Evolutionary conservation across 495 filamentous ascomycete species (phyloP).

Genomic region (Xylaria scruposa): DNA sequence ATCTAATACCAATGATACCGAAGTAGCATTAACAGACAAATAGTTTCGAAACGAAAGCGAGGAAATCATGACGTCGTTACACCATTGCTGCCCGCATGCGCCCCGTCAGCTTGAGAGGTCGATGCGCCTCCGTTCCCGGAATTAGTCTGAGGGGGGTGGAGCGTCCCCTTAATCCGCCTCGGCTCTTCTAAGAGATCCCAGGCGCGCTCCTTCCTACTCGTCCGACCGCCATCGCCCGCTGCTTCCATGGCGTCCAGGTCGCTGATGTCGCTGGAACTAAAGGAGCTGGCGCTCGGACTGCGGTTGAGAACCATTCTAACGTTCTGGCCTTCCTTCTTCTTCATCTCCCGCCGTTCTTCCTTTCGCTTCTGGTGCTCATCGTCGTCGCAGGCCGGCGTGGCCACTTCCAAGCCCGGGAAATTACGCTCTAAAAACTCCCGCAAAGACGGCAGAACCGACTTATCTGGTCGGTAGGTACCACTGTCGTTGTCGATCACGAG

Average conservation of each 20-base stretch:
- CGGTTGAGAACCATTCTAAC: conserved; percentile 71
- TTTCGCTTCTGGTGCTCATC: conserved; percentile 64
- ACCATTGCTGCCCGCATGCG: neutral
- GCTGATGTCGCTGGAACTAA: conserved; percentile 80
- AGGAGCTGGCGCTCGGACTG: conserved; percentile 56
- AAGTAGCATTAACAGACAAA: neutral
- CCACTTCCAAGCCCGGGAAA: conserved; percentile 75
- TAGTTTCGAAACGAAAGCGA: neutral
- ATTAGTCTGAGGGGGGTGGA: neutral
- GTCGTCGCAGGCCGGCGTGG: conserved; percentile 74
- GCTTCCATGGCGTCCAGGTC: conserved; percentile 64
- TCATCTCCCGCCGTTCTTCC: conserved; percentile 54
- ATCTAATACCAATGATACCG: neutral
- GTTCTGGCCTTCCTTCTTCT: conserved; percentile 66
- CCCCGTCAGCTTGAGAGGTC: conserved; percentile 1
- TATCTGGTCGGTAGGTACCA: conserved; percentile 90
- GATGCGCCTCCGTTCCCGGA: conserved; percentile 1
- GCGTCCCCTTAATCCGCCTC: conserved; percentile 36
- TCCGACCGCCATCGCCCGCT: conserved; percentile 38
- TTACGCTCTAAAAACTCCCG: conserved; percentile 70
- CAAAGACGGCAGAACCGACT: conserved; percentile 71
- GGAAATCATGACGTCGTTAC: neutral
- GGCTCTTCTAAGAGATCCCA: conserved; percentile 53
- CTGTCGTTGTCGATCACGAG: conserved; percentile 94
- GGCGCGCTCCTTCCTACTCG: conserved; percentile 52